Evolutionary conservation across 1,284 basidiomycete genomes (phyloP).

Genomic region (Chondrostereum purpureum): DNA sequence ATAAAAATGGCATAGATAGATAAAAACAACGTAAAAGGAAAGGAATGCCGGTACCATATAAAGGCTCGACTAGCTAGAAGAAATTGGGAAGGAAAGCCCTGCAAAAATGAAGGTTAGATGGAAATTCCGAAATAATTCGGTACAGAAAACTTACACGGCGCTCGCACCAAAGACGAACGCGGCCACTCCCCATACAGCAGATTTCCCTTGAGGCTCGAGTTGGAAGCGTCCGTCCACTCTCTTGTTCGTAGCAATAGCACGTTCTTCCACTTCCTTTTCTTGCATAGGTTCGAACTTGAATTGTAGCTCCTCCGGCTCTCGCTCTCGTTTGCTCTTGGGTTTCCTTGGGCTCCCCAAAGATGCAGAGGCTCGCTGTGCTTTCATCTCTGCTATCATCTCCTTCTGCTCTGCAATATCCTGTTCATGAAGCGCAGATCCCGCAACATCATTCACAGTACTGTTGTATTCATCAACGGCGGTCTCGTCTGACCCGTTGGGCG

Average conservation of each 20-base stretch:
- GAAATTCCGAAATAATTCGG: background rate
- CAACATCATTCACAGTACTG: conserved; percentile 42
- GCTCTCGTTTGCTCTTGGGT: conserved; percentile 20
- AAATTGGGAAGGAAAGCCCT: conserved; percentile 44
- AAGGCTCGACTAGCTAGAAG: conserved; percentile 25
- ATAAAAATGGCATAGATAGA: background rate
- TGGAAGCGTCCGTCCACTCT: conserved; percentile 44
- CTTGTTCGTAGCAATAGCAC: conserved; percentile 59
- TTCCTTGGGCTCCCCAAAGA: conserved; percentile 17
- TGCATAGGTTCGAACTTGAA: conserved; percentile 52
- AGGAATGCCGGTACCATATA: conserved; percentile 1
- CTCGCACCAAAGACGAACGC: conserved; percentile 69
- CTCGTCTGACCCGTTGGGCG: conserved; percentile 52
- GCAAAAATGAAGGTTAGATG: conserved; percentile 17
- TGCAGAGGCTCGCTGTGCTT: conserved; percentile 40
- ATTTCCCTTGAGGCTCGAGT: conserved; percentile 58
- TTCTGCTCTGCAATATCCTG: conserved; percentile 69
- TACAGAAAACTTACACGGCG: conserved; percentile 50
- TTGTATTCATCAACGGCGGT: conserved; percentile 58
- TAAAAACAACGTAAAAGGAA: conserved; percentile 4
- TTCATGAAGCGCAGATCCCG: conserved; percentile 54
- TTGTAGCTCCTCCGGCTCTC: conserved; percentile 44
- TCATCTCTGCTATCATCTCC: conserved; percentile 60
- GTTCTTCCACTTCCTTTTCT: conserved; percentile 50
- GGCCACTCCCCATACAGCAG: conserved; percentile 67